A percentile compares a stretch with the other conserved stretches of the same genome.
Evolutionary conservation across 352 stramenopile genomes (phyloP).

Genomic region (Phytophthora ramorum): DNA sequence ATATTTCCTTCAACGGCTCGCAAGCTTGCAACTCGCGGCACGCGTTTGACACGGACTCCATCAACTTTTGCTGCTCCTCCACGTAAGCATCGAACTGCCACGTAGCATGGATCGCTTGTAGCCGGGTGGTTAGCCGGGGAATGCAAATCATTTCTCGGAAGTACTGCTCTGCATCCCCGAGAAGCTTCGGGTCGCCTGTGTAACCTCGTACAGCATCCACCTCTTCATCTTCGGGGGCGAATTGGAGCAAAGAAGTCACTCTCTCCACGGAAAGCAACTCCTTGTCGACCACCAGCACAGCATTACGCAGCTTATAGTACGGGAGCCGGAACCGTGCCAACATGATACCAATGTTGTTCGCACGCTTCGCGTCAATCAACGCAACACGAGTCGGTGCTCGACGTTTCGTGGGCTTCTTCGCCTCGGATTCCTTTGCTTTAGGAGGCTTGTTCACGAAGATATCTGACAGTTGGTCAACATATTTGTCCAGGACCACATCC

Average conservation of each 20-base stretch:
- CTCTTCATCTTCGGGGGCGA: slow-evolving; percentile 78
- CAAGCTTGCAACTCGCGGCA: slow-evolving; percentile 92
- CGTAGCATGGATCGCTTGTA: slow-evolving; percentile 83
- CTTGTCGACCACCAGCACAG: slow-evolving; percentile 84
- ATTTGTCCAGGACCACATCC: slow-evolving; percentile 67
- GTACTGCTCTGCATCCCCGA: slow-evolving; percentile 86
- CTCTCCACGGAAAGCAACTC: slow-evolving; percentile 76
- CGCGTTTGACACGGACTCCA: slow-evolving; percentile 87
- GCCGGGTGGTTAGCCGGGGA: slow-evolving; percentile 64
- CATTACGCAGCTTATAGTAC: slow-evolving; percentile 80
- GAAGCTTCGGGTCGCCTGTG: slow-evolving; percentile 69
- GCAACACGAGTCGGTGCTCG: slow-evolving; percentile 75
- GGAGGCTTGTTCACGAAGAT: slow-evolving; percentile 87
- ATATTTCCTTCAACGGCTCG: slow-evolving; percentile 88
- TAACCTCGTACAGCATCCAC: slow-evolving; percentile 69
- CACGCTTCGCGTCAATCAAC: slow-evolving; percentile 84
- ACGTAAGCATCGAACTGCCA: slow-evolving; percentile 89
- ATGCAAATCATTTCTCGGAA: slow-evolving; percentile 75
- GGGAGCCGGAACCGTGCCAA: slow-evolving; percentile 83
- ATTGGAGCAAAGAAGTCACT: slow-evolving; percentile 79
- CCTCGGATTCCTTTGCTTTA: slow-evolving; percentile 59
- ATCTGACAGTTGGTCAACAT: slow-evolving; percentile 67
- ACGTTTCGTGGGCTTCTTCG: slow-evolving; percentile 65
- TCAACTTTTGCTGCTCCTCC: slow-evolving; percentile 75
- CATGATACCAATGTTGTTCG: slow-evolving; percentile 91